Conservation (phyloP, 106 monocot genomes). For the Acorus gramineus region DNA sequence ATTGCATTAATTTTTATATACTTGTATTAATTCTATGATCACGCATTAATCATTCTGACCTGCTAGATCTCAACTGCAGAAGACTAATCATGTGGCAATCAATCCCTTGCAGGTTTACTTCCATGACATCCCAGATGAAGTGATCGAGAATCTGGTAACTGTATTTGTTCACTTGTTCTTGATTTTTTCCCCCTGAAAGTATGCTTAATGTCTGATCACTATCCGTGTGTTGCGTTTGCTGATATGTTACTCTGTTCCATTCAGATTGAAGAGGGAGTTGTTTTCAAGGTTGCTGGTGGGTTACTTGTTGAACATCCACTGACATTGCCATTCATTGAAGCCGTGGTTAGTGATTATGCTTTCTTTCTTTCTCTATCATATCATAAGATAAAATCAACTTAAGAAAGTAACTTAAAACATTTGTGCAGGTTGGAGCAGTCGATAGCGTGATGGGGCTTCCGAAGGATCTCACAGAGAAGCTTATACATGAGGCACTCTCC, state of each 20-base stretch:
- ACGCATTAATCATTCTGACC: too few species aligned
- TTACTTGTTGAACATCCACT: slow-evolving; percentile 77
- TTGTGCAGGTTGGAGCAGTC: slow-evolving; percentile 48
- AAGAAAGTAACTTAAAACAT: not conserved
- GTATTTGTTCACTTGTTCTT: not conserved
- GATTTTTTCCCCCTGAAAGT: not conserved
- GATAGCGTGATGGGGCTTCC: slow-evolving; percentile 88
- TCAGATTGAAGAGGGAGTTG: slow-evolving; percentile 71
- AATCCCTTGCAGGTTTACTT: slow-evolving; percentile 69
- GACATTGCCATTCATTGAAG: slow-evolving; percentile 65
- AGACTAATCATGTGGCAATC: too few species aligned
- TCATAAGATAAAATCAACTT: not conserved
- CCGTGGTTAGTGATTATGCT: slow-evolving; percentile 40
- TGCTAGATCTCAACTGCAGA: too few species aligned
- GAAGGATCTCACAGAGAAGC: slow-evolving; percentile 59
- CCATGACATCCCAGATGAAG: slow-evolving; percentile 77
- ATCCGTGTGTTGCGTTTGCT: too few species aligned
- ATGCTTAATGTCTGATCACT: not conserved
- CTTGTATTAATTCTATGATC: too few species aligned
- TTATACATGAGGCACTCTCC: slow-evolving; percentile 42
- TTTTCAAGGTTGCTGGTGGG: slow-evolving; percentile 77
- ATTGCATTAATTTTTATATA: too few species aligned
- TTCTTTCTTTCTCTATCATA: not conserved
- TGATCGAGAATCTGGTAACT: slow-evolving; percentile 65
- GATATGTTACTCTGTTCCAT: not conserved